phyloP scores from a whole-genome alignment of 352 stramenopile genomes.

The Pythium rhizo-oryzae region DNA sequence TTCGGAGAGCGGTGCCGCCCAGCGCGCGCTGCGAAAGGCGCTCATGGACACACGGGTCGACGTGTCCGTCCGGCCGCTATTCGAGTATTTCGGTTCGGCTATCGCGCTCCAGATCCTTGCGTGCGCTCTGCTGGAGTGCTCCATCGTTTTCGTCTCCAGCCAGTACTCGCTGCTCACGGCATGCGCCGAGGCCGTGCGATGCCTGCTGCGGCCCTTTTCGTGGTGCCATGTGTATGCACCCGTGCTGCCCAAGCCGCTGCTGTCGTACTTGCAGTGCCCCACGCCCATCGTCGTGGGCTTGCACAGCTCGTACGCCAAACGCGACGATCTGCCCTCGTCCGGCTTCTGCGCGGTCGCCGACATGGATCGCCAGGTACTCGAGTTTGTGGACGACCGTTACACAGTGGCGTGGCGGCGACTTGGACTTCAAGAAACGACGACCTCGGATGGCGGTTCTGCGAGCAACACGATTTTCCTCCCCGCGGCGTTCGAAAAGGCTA shows the following conservation, averaged over 20 bases:
- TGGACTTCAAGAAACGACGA: conserved; percentile 37
- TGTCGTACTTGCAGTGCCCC: conserved; percentile 90
- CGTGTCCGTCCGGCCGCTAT: conserved; percentile 66
- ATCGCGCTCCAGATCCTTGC: conserved; percentile 76
- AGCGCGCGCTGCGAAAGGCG: conserved; percentile 36
- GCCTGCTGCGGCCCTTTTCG: conserved; percentile 84
- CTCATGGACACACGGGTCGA: conserved; percentile 59
- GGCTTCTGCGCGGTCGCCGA: conserved; percentile 80
- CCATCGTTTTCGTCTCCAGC: conserved; percentile 81
- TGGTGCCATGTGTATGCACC: conserved; percentile 92
- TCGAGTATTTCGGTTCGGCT: conserved; percentile 69
- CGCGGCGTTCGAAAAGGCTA: conserved; percentile 44
- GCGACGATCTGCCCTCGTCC: conserved; percentile 59
- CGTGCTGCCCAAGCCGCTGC: conserved; percentile 79
- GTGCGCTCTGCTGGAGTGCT: conserved; percentile 87
- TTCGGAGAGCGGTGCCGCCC: conserved; percentile 46
- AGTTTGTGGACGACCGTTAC: conserved; percentile 64
- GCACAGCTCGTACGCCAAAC: conserved; percentile 67
- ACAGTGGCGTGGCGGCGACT: conserved; percentile 58
- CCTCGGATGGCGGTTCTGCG: conserved; percentile 22
- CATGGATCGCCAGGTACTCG: conserved; percentile 66
- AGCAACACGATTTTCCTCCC: conserved; percentile 54
- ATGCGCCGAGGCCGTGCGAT: conserved; percentile 83
- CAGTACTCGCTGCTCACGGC: conserved; percentile 84
- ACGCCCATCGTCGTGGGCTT: conserved; percentile 89